These are phyloP conservation scores for Ballota nigra DNA, from an alignment of 257 asterid species.

Conservation along the genomic window DNA sequence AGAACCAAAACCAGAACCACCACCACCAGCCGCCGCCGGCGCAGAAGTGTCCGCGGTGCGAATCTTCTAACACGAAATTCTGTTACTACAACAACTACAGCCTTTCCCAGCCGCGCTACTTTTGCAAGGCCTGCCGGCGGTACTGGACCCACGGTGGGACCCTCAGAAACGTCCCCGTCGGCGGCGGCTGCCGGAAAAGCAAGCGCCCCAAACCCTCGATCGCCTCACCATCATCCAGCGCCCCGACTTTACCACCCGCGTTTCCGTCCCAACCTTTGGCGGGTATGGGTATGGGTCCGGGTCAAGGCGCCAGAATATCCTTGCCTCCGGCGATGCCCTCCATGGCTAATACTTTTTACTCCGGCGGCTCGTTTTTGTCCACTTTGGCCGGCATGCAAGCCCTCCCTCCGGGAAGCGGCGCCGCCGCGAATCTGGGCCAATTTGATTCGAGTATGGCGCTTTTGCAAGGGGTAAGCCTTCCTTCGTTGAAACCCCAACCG, in stretches of 20 bases:
- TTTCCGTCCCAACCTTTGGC: constrained; percentile 1
- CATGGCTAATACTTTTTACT: constrained; percentile 11
- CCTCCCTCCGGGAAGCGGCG: neutral
- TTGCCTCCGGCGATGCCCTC: constrained; percentile 17
- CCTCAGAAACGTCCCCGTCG: constrained; percentile 55
- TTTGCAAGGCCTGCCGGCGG: constrained; percentile 48
- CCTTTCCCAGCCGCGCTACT: constrained; percentile 57
- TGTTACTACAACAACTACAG: constrained; percentile 61
- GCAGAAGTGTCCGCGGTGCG: constrained; percentile 55
- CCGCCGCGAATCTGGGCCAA: constrained; percentile 22
- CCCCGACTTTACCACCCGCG: constrained; percentile 8
- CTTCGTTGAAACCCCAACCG: constrained; percentile 7
- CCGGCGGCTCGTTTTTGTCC: constrained; percentile 28
- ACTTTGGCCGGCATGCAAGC: constrained; percentile 32
- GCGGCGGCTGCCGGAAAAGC: constrained; percentile 48
- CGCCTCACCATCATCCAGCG: constrained; percentile 22
- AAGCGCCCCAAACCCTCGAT: constrained; percentile 33
- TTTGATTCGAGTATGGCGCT: constrained; percentile 25
- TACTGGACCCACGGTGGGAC: constrained; percentile 64
- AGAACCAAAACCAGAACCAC: constrained; percentile 4
- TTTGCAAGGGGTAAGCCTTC: constrained; percentile 28
- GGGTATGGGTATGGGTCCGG: constrained; percentile 11
- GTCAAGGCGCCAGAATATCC: neutral
- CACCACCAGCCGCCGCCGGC: constrained; percentile 37
- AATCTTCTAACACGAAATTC: constrained; percentile 51